Conservation (phyloP, 2,329 filamentous ascomycete genomes). For the Fusarium sp. region DNA sequence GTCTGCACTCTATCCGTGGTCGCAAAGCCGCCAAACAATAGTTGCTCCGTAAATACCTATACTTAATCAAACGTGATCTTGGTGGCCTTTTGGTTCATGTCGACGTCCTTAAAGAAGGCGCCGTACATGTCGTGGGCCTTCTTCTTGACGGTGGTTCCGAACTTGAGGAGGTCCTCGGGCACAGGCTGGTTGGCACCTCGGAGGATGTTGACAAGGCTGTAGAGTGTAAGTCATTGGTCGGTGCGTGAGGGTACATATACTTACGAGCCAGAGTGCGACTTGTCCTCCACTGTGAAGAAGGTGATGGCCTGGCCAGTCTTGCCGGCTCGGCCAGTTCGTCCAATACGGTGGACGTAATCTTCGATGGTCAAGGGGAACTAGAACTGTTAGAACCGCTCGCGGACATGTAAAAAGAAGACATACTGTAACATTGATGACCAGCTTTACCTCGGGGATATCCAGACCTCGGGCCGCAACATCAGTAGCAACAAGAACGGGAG, state of each 20-base stretch:
- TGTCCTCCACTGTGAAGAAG: constrained; percentile 95
- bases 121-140: constrained; percentile 97
- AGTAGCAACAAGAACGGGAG: constrained; percentile 89
- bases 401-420: constrained; percentile 34
- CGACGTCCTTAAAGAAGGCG: constrained; percentile 93
- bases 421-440: constrained; percentile 91
- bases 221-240: constrained; percentile 27
- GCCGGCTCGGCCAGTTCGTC: constrained; percentile 92
- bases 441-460: constrained; percentile 94
- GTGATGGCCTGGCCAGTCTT: constrained; percentile 91
- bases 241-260: constrained; percentile 51
- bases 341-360: constrained; percentile 98
- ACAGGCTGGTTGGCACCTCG: constrained; percentile 93
- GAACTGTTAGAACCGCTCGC: constrained; percentile 1
- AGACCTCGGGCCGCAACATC: constrained; percentile 95
- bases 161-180: constrained; percentile 91
- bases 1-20: constrained; percentile 58
- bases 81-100: constrained; percentile 83
- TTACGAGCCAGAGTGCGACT: constrained; percentile 88
- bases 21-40: constrained; percentile 47
- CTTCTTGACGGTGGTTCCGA: constrained; percentile 98
- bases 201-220: constrained; percentile 90
- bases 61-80: constrained; percentile 89
- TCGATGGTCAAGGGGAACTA: constrained; percentile 93
- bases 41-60: constrained; percentile 30